phyloP scores from a whole-genome alignment of 148 eudicot genomes.

The Drosera capensis region DNA sequence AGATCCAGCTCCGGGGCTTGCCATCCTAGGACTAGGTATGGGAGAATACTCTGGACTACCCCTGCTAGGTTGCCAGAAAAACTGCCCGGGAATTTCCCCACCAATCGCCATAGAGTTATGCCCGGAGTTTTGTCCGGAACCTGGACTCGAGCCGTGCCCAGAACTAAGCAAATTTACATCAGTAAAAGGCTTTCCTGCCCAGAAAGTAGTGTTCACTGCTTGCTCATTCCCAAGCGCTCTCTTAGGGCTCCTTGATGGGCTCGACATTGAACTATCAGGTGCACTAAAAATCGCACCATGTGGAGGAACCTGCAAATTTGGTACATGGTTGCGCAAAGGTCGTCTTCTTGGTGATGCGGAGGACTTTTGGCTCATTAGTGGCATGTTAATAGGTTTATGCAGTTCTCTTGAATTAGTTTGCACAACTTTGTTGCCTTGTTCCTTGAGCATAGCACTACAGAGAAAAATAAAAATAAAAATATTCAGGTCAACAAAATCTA shows the following conservation, averaged over 20 bases:
- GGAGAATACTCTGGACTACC: slow-evolving; percentile 96
- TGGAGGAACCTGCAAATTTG: slow-evolving; percentile 55
- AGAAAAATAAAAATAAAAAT: slow-evolving; percentile 5
- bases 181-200: slow-evolving; percentile 57
- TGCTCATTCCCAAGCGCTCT: slow-evolving; percentile 60
- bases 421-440: slow-evolving; percentile 21
- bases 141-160: slow-evolving; percentile 97
- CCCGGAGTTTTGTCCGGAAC: slow-evolving; percentile 93
- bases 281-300: slow-evolving; percentile 67
- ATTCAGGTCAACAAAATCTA: no score
- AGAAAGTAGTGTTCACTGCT: slow-evolving; percentile 41
- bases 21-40: slow-evolving; percentile 88
- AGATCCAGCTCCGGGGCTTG: slow-evolving; percentile 92
- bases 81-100: slow-evolving; percentile 69
- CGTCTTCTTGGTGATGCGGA: slow-evolving; percentile 43
- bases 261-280: slow-evolving; percentile 84
- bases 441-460: slow-evolving; percentile 38
- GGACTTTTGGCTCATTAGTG: slow-evolving; percentile 23
- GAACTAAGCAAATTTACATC: slow-evolving; percentile 74
- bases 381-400: slow-evolving; percentile 27
- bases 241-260: slow-evolving; percentile 94
- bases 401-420: slow-evolving; percentile 28
- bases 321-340: slow-evolving; percentile 49
- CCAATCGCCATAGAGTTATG: slow-evolving; percentile 98
- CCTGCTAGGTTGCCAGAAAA: slow-evolving; percentile 92